Conservation (phyloP, 805 yeast species). For the Jamesozyma piceae region DNA sequence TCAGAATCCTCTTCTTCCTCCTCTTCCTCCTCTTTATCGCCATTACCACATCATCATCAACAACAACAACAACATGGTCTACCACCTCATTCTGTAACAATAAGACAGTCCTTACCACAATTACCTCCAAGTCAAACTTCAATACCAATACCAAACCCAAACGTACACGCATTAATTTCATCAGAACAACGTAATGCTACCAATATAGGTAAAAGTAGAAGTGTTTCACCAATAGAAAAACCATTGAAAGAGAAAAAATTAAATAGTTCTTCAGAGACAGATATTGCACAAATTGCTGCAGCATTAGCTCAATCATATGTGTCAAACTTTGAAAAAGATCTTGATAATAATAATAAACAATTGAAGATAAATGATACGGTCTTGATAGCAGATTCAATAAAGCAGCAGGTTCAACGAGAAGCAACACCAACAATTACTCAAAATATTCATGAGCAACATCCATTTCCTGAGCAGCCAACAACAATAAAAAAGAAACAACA, state of each 20-base stretch:
- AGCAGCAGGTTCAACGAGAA: conserved; percentile 1
- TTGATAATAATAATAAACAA: not conserved
- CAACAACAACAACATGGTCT: not conserved
- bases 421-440: not conserved
- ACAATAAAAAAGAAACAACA: not conserved
- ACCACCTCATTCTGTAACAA: not conserved
- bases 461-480: not conserved
- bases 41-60: not conserved
- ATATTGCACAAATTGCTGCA: conserved; percentile 16
- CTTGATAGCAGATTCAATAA: not conserved
- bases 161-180: not conserved
- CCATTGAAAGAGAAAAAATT: not conserved
- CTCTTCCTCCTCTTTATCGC: not conserved
- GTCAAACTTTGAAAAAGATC: conserved; percentile 4
- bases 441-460: not conserved
- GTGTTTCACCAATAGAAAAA: not conserved
- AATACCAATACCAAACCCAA: not conserved
- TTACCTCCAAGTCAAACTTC: not conserved
- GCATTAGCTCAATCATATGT: conserved; percentile 17
- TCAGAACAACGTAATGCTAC: not conserved
- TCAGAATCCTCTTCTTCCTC: not conserved
- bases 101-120: not conserved
- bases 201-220: not conserved
- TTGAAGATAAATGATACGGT: not conserved
- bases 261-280: not conserved